Conservation (phyloP, 371 early-diverging fungal genomes). For the Zopfochytrium polystomum region DNA sequence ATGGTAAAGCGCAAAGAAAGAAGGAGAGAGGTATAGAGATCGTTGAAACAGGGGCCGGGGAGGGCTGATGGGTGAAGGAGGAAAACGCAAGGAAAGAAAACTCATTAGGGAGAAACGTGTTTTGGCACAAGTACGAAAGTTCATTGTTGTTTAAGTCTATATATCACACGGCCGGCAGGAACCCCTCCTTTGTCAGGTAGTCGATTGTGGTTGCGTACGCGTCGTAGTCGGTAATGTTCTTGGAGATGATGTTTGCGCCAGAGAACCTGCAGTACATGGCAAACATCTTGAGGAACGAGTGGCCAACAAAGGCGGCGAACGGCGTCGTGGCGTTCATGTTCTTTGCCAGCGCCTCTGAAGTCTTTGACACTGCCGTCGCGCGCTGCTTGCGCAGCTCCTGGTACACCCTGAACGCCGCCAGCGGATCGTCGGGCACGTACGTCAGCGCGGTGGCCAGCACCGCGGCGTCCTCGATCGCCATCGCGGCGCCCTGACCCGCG, state of each 20-base stretch:
- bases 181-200: not conserved
- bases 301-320: not conserved
- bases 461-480: constrained; percentile 31
- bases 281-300: not conserved
- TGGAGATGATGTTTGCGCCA: not conserved
- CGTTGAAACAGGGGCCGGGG: no score
- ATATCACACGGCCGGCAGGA: no score
- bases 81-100: no score
- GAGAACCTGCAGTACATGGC: not conserved
- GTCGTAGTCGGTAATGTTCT: not conserved
- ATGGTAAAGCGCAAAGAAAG: no score
- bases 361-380: not conserved
- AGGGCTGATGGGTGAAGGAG: no score
- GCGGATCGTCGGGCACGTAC: constrained; percentile 17
- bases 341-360: not conserved
- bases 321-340: not conserved
- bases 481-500: constrained; percentile 30
- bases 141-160: no score
- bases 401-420: not conserved
- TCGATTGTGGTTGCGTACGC: not conserved
- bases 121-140: no score
- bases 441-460: constrained; percentile 40
- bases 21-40: no score
- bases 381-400: not conserved
- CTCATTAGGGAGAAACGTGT: no score